These are phyloP conservation scores for Phallus indusiatus DNA, from an alignment of 768 basidiomycete genomes.

Conservation along the genomic window DNA sequence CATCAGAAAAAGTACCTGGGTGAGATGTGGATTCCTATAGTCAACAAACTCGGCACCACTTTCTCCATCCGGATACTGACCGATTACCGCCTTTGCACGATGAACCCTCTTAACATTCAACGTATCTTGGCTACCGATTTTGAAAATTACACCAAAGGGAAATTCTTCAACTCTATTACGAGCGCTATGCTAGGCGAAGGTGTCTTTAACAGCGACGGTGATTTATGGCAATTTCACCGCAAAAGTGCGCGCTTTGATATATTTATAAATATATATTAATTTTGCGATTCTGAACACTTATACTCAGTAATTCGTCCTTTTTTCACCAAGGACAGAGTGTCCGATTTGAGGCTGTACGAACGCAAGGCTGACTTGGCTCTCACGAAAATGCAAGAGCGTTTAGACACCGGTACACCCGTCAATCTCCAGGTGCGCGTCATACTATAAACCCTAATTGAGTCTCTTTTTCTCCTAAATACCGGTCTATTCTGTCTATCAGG, in stretches of 20 bases:
- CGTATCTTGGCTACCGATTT: conserved; percentile 3
- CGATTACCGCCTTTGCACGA: neutral
- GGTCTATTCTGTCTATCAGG: neutral
- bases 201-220: conserved; percentile 62
- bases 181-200: conserved; percentile 54
- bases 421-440: conserved; percentile 42
- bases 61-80: neutral
- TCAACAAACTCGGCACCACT: neutral
- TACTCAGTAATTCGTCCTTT: conserved; percentile 1
- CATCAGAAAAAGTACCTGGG: conserved; percentile 52
- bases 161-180: conserved; percentile 35
- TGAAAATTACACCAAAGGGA: conserved; percentile 18
- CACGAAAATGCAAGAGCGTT: conserved; percentile 31
- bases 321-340: conserved; percentile 6
- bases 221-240: conserved; percentile 28
- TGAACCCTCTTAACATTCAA: conserved; percentile 4
- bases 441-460: conserved; percentile 14
- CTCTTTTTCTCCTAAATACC: neutral
- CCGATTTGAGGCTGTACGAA: conserved; percentile 4
- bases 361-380: conserved; percentile 22
- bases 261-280: neutral
- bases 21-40: conserved; percentile 19
- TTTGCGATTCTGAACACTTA: neutral
- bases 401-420: conserved; percentile 38
- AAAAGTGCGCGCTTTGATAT: too few relatives aligned